Conservation (phyloP, 176 grass and related monocot genomes). For the Eleusine indica region DNA sequence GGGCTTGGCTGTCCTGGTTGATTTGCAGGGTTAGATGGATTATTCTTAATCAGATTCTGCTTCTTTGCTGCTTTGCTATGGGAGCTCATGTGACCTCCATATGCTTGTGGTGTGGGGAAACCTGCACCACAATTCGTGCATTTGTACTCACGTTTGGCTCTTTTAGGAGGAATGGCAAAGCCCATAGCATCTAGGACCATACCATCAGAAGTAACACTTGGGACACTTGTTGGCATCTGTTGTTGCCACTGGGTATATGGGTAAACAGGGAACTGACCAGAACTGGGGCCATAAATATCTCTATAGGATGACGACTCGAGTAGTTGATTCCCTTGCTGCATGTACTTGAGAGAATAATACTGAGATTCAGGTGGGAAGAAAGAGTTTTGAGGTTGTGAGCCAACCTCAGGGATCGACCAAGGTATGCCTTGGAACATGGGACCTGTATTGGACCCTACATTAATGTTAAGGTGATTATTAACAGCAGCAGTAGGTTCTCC, state of each 20-base stretch:
- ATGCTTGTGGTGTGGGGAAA: constrained; percentile 18
- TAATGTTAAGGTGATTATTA: neutral
- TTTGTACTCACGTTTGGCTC: neutral
- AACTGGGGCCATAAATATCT: neutral
- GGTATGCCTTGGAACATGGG: neutral
- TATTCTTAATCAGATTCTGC: neutral
- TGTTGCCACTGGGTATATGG: neutral
- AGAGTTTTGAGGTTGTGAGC: neutral
- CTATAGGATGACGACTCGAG: neutral
- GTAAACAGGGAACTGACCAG: neutral
- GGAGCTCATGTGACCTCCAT: constrained; percentile 41
- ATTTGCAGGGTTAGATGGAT: neutral
- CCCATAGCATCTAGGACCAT: neutral
- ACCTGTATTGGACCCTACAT: neutral
- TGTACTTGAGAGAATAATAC: neutral
- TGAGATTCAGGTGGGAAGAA: neutral
- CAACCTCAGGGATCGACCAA: neutral
- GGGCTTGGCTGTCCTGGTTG: neutral
- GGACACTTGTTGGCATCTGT: too few species aligned
- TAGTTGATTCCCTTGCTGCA: neutral
- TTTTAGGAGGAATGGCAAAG: too few species aligned
- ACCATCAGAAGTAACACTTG: neutral
- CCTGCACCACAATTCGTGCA: neutral
- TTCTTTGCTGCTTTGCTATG: constrained; percentile 33
- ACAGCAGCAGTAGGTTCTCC: neutral